Base-by-base conservation (phyloP, 148 eudicot genomes). In the Diospyros lotus region DNA sequence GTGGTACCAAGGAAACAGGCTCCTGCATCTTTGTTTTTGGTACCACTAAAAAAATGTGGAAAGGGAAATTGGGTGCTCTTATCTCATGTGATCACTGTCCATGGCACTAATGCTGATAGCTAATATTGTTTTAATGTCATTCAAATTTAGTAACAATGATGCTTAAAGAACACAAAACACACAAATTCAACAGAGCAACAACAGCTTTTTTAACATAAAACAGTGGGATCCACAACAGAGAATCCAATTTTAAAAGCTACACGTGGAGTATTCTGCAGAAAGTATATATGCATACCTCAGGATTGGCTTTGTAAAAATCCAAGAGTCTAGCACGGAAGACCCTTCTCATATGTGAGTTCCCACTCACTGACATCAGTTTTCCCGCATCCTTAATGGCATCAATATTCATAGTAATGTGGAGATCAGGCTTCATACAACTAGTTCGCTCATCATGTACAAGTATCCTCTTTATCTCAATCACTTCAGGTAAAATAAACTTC, bases 401-500 rank as follows among this genome's bases (percentile, higher is more conserved):
- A 17, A 64, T 53, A 69, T 88, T 84, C 71, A 95, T 75, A 0
- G 81, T 64, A 12, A 95, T 62, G 58, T 74, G 83, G 73, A 92
- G 89, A 46, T 92, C 99, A 18, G 92, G 94, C 80, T 82, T 89
- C 97, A 89, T 88, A 76, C 93, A 90, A 72, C 77, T 50, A 0
- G 90, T 92, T 56, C 68, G 79, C 62, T 95, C 94, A 74, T 95
- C 96, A 12, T 67, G 83, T 42, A 81, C 80, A 69, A 86, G 91
- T 12, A 88, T 73, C 74, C 83, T 95, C 83, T 88, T 84, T 17
- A 84, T 71, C 69, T 78, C 84, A 82, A 95, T 83, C 7, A 80
- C 91, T 66, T 89, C 97, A 2, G 94, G 97, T 59, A 95, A 38
- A 54, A 93, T 80, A 58, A 83, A 82, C 88, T 93, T 95, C 80